Percentiles rank a stretch among this genome's conserved stretches.
Conservation (phyloP, 2,329 filamentous ascomycete species). For the Aspergillus pseudoglaucus region DNA sequence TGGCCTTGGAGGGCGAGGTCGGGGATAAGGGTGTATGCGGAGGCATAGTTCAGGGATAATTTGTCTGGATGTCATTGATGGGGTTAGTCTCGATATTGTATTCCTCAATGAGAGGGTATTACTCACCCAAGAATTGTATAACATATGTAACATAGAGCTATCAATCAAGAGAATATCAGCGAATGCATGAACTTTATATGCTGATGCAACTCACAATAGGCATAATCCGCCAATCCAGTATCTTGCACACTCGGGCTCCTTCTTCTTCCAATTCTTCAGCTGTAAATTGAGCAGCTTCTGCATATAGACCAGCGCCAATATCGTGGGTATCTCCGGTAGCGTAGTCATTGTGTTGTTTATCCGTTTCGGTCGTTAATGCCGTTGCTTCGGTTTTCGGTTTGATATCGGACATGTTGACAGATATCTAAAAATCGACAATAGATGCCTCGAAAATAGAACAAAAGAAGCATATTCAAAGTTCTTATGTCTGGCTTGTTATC, state of each 20-base stretch:
- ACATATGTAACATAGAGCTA: constrained; percentile 36
- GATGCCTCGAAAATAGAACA: neutral
- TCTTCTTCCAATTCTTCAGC: constrained; percentile 40
- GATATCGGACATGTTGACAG: constrained; percentile 8
- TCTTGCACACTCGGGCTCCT: constrained; percentile 34
- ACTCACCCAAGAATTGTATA: constrained; percentile 41
- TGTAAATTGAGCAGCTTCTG: constrained; percentile 39
- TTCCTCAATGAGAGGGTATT: neutral
- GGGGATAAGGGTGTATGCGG: constrained; percentile 38
- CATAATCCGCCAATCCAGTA: constrained; percentile 44
- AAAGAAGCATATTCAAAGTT: neutral
- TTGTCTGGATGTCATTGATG: constrained; percentile 14
- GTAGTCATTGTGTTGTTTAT: constrained; percentile 6
- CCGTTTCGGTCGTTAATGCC: neutral
- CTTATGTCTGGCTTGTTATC: neutral
- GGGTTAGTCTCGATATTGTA: neutral
- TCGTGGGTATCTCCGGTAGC: constrained; percentile 24
- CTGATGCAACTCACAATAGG: constrained; percentile 32
- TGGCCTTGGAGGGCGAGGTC: constrained; percentile 38
- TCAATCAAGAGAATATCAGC: constrained; percentile 12
- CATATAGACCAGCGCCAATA: constrained; percentile 42
- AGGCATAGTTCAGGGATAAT: constrained; percentile 28
- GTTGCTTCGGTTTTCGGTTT: constrained; percentile 5
- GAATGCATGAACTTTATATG: neutral
- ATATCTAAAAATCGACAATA: neutral